Evolutionary conservation across 2,329 filamentous ascomycete species (phyloP), one percentile per base, ranked within the genome.

Genomic region (Akanthomyces lecanii): DNA sequence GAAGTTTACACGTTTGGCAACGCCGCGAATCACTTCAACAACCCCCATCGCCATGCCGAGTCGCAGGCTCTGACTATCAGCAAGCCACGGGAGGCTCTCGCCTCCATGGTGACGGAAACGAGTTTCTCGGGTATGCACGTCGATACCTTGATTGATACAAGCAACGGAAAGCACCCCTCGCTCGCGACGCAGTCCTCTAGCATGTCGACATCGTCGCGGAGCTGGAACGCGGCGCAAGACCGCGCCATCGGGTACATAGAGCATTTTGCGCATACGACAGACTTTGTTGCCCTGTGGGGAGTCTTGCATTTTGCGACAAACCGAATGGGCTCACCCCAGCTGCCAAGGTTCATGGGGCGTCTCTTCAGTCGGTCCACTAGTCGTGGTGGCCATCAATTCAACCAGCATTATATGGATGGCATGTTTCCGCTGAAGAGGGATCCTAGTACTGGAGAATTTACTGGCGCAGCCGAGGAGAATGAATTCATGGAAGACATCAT

Each of bases 21-120:
- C 63, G 90, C 89, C 0, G 88, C 90, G 0, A 91, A 91, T 69
- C 89, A 93, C 72, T 93, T 92, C 78, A 92, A 92, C 73, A 91
- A 92, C 66, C 90, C 90, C 0, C 82, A 85, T 67, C 79, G 82
- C 3, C 81, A 83, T 63, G 68, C 77, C 12, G 69, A 74, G 1
- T 81, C 79, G 0, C 81, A 85, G 65, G 67, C 69, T 6, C 66
- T 77, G 1, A 64, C 71, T 1, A 64, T 67, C 2, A 68, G 69
- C 4, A 72, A 77, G 21, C 79, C 77, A 0, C 63, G 71, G n/a
- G 71, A 70, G 18, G 72, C 73, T 14, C 68, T 74, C 62, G 69
- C 71, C 12, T 73, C 74, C 0, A 64, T 74, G 10, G 69, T 76
- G 25, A 74, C 76, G 0, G 74, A 80, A 59, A 74, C 75, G 1